Percentiles rank a stretch among this genome's conserved stretches.
Evolutionary conservation across 2,329 filamentous ascomycete genomes (phyloP).

Genomic region (Pseudogymnoascus verrucosus): DNA sequence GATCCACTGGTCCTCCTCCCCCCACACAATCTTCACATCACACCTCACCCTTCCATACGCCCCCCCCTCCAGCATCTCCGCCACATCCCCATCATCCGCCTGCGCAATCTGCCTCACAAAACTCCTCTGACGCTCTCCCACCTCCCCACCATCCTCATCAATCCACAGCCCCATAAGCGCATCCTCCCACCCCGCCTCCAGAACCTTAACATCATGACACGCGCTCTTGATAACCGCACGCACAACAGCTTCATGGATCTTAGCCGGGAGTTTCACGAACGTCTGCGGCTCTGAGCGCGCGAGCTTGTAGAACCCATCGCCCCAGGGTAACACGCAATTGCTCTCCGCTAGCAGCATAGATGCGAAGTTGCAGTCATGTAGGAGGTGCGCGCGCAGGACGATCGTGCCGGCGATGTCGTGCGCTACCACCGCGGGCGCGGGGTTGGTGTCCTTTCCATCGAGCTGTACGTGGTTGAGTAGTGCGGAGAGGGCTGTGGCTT

Average conservation of each 20-base stretch:
- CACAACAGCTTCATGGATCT: neutral
- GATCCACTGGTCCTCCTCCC: neutral
- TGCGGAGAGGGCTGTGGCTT: neutral
- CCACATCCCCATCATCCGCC: neutral
- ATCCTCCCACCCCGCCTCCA: neutral
- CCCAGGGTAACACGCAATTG: neutral
- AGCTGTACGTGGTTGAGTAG: neutral
- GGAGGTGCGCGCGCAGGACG: neutral
- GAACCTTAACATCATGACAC: neutral
- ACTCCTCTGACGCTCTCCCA: neutral
- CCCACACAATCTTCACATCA: slow-evolving; percentile 4
- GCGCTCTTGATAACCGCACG: neutral
- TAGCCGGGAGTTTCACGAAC: neutral
- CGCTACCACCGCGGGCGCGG: neutral
- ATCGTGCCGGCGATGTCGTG: neutral
- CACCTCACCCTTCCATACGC: neutral
- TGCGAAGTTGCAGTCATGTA: neutral
- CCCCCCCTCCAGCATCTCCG: neutral
- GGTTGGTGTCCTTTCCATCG: neutral
- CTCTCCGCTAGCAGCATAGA: neutral
- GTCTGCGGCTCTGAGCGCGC: neutral
- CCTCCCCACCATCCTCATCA: neutral
- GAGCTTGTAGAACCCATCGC: neutral
- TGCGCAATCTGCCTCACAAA: neutral
- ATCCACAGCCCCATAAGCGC: neutral